Base-by-base conservation (phyloP, 345 rosid species). In the Carallia pectinifolia region DNA sequence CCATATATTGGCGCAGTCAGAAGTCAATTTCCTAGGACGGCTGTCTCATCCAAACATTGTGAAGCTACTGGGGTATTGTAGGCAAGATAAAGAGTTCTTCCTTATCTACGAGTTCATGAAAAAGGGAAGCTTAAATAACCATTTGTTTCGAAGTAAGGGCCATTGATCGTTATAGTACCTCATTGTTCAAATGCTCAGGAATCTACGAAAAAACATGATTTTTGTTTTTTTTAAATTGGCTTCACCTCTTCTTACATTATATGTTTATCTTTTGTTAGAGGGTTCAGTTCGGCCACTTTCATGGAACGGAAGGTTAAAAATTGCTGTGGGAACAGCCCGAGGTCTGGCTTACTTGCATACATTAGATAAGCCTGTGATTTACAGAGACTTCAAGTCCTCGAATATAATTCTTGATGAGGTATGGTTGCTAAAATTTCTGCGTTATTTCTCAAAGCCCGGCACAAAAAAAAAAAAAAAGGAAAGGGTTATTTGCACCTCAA, bases 101-200 rank as follows among this genome's bases (percentile, higher is more conserved):
- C 67, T 70, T 4, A 34, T 76, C 23, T 66, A 71, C 15, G 71
- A 61, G 13, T 71, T 60, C 39, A 29, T 54, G 17, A 53, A 64
- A 6, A 72, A 63, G 36, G 81, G 81, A 33, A 72, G 53, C 67
- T 64, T 77, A 58, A 53, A 71, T 6, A 15, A 71, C 37, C 68
- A 34, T 31, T 36, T 71, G 13, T 76, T 53, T 23, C 29, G 74
- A 61, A 72, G 81, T 77, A 77, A 72, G 67, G 68, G 62, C 60
- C 31, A 56, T 56, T 56, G 29, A 56, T 19, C 60, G 3, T 56
- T 9, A 56, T 27, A 13, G n/a, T 27, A 7, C 29, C 15, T 8
- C 15, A 7, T 30, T 56, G 12, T 27, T 56, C 60, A 56, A 27
- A 9, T 56, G 31, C 34, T 19, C 34, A 9, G 7, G 30, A 27